Conservation (phyloP, 2,329 filamentous ascomycete species). For the Microcera coccophila region DNA sequence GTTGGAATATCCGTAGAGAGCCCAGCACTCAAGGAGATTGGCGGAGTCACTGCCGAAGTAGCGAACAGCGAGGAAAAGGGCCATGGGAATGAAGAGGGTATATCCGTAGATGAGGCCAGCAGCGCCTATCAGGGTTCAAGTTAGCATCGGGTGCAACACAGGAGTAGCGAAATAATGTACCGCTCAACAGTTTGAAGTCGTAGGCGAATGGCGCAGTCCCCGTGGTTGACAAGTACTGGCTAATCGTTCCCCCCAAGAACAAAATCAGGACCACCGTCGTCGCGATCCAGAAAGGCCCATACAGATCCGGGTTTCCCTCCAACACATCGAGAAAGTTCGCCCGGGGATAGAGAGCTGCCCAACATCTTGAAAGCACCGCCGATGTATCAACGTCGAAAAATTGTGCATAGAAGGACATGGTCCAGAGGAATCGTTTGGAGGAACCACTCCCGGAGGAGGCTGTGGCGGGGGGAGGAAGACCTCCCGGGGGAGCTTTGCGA, state of each 20-base stretch:
- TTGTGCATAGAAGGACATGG: slow-evolving; percentile 87
- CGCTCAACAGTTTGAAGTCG: slow-evolving; percentile 84
- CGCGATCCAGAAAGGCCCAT: slow-evolving; percentile 98
- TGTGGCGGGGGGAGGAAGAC: slow-evolving; percentile 57
- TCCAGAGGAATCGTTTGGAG: slow-evolving; percentile 91
- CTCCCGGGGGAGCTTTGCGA: slow-evolving; percentile 45
- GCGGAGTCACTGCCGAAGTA: slow-evolving; percentile 95
- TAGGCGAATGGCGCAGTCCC: slow-evolving; percentile 76
- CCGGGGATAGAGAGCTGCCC: slow-evolving; percentile 82
- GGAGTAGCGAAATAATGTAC: slow-evolving; percentile 40
- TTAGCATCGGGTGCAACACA: background rate
- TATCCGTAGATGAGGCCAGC: slow-evolving; percentile 95
- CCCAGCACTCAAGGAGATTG: slow-evolving; percentile 92
- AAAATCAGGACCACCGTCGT: slow-evolving; percentile 95
- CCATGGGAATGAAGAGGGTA: slow-evolving; percentile 79
- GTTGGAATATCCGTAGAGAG: slow-evolving; percentile 93
- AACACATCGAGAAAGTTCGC: slow-evolving; percentile 96
- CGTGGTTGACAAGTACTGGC: slow-evolving; percentile 73
- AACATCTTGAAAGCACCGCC: slow-evolving; percentile 81
- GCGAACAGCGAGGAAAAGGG: slow-evolving; percentile 79
- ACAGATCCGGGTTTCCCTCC: slow-evolving; percentile 93
- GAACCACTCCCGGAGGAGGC: slow-evolving; percentile 40
- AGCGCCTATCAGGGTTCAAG: slow-evolving; percentile 51
- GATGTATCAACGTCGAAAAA: slow-evolving; percentile 98
- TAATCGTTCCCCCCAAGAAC: slow-evolving; percentile 93